Evolutionary conservation across 169 alveolate species (phyloP).

Genomic region (Amoebophrya sp.): DNA sequence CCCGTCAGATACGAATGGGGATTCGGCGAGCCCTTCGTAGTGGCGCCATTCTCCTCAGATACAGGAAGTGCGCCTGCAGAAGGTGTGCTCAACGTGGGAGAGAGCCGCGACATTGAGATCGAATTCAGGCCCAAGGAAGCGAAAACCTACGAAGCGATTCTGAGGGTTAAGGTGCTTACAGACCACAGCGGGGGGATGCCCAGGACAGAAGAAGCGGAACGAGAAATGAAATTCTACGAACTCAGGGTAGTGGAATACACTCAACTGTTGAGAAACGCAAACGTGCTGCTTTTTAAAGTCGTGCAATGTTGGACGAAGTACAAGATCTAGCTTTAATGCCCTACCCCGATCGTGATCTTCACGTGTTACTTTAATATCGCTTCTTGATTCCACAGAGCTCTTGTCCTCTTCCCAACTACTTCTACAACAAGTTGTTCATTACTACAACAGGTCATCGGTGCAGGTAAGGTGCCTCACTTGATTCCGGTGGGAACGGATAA

Average conservation of each 20-base stretch:
- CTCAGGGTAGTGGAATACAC: too few relatives aligned
- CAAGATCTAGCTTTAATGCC: too few relatives aligned
- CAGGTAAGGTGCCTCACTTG: background rate
- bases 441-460: too few relatives aligned
- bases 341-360: too few relatives aligned
- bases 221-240: background rate
- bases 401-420: too few relatives aligned
- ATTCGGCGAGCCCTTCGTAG: background rate
- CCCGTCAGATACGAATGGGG: constrained; percentile 10
- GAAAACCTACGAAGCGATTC: background rate
- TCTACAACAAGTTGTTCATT: too few relatives aligned
- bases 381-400: too few relatives aligned
- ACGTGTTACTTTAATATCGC: too few relatives aligned
- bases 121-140: background rate
- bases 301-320: too few relatives aligned
- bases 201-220: background rate
- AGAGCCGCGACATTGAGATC: too few relatives aligned
- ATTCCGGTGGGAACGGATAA: background rate
- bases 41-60: background rate
- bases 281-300: too few relatives aligned
- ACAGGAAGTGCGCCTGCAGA: background rate
- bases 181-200: background rate
- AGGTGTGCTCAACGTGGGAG: background rate
- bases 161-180: background rate
- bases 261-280: too few relatives aligned